Percentiles rank a stretch among this genome's conserved stretches.
phyloP scores from a whole-genome alignment of 805 yeast species.

The Ogataea nitratoaversa region DNA sequence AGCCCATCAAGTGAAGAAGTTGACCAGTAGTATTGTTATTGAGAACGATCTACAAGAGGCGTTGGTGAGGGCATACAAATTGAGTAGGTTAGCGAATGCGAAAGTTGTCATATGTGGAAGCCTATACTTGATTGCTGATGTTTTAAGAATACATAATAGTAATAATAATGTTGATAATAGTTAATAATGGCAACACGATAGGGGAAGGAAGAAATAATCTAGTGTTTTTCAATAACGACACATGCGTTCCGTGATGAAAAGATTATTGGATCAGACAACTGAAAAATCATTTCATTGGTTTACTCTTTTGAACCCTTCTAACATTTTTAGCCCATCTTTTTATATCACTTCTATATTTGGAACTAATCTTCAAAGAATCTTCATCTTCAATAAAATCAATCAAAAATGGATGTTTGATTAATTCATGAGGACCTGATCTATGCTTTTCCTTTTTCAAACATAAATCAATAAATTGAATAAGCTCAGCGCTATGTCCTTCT shows the following conservation, averaged over 20 bases:
- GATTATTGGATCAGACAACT: background rate
- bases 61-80: slow-evolving; percentile 20
- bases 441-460: slow-evolving; percentile 73
- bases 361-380: slow-evolving; percentile 23
- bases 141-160: slow-evolving; percentile 34
- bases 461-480: slow-evolving; percentile 66
- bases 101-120: slow-evolving; percentile 63
- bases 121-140: slow-evolving; percentile 60
- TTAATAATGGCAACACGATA: background rate
- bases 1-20: slow-evolving; percentile 11
- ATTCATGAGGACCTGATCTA: slow-evolving; percentile 71
- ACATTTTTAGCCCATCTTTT: slow-evolving; percentile 36
- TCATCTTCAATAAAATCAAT: slow-evolving; percentile 31
- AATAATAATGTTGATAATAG: background rate
- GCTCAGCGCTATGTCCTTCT: slow-evolving; percentile 42
- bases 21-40: slow-evolving; percentile 25
- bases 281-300: slow-evolving; percentile 12
- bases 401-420: slow-evolving; percentile 41
- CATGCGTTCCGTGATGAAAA: no score
- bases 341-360: slow-evolving; percentile 24
- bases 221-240: no score
- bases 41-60: slow-evolving; percentile 26
- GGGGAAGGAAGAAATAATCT: background rate
- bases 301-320: slow-evolving; percentile 34
- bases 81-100: slow-evolving; percentile 5